A percentile compares a stretch with the other conserved stretches of the same genome.
Evolutionary conservation across 202 grass and related monocot genomes (phyloP).

Genomic region (Panicum hallii): DNA sequence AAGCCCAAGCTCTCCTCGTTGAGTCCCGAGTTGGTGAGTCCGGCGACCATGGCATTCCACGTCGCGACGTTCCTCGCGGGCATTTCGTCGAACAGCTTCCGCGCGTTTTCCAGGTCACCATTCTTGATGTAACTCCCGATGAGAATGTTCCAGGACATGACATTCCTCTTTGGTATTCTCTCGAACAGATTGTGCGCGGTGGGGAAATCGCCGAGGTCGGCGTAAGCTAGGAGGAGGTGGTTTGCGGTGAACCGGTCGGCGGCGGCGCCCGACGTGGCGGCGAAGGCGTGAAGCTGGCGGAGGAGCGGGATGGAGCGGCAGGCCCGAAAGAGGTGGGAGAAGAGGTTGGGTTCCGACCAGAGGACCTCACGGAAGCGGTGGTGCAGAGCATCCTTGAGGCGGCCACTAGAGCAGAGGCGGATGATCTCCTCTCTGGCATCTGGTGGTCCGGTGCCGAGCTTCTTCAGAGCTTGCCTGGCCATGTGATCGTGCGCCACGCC

Average conservation of each 20-base stretch:
- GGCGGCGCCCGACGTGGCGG: slow-evolving; percentile 48
- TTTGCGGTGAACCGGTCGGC: slow-evolving; percentile 66
- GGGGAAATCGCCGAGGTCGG: slow-evolving; percentile 38
- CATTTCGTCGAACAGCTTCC: slow-evolving; percentile 68
- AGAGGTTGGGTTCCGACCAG: slow-evolving; percentile 48
- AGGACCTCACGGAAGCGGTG: slow-evolving; percentile 43
- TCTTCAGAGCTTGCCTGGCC: slow-evolving; percentile 35
- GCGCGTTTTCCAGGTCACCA: slow-evolving; percentile 35
- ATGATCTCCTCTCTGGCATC: slow-evolving; percentile 45
- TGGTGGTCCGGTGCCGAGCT: background rate
- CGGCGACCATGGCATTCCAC: slow-evolving; percentile 71
- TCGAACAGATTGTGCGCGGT: slow-evolving; percentile 51
- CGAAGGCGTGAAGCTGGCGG: slow-evolving; percentile 59
- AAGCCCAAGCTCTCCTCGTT: slow-evolving; percentile 58
- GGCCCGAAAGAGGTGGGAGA: slow-evolving; percentile 50
- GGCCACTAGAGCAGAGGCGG: slow-evolving; percentile 53
- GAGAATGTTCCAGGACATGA: slow-evolving; percentile 80
- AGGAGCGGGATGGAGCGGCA: slow-evolving; percentile 51
- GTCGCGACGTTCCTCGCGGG: slow-evolving; percentile 59
- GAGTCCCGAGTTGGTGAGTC: slow-evolving; percentile 53
- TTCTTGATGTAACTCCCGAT: slow-evolving; percentile 55
- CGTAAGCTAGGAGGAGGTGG: slow-evolving; percentile 57
- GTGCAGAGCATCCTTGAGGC: slow-evolving; percentile 53
- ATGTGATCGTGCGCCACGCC: slow-evolving; percentile 14
- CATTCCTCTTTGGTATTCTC: slow-evolving; percentile 50